These are phyloP conservation scores for Sclerotinia minor DNA, from an alignment of 2,329 filamentous ascomycete genomes.

Conservation along the genomic window DNA sequence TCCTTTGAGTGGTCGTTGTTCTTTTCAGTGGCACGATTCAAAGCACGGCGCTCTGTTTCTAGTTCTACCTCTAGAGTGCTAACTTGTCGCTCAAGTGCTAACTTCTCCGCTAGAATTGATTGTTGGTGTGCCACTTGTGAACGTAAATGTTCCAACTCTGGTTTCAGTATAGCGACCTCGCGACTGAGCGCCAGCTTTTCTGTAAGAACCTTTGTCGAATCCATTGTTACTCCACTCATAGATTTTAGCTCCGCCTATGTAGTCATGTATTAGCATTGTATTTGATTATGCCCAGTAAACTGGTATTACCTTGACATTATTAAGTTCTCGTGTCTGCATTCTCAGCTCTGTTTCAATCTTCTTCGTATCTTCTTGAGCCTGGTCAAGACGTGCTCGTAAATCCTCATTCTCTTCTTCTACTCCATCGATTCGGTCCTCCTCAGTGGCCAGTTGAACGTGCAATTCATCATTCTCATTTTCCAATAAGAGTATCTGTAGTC, in stretches of 20 bases:
- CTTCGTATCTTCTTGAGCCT: slow-evolving; percentile 45
- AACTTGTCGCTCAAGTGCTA: slow-evolving; percentile 75
- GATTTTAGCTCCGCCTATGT: slow-evolving; percentile 68
- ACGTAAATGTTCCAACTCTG: slow-evolving; percentile 62
- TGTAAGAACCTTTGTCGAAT: slow-evolving; percentile 68
- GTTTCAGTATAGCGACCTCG: slow-evolving; percentile 58
- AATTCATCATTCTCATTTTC: slow-evolving; percentile 72
- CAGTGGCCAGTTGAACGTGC: slow-evolving; percentile 60
- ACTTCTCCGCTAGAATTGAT: slow-evolving; percentile 72
- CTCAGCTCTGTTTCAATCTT: slow-evolving; percentile 47
- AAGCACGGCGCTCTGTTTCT: slow-evolving; percentile 74
- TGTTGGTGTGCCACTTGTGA: slow-evolving; percentile 62
- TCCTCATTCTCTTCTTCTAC: slow-evolving; percentile 53
- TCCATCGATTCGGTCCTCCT: slow-evolving; percentile 59
- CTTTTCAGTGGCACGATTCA: slow-evolving; percentile 55
- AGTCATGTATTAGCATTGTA: slow-evolving; percentile 12
- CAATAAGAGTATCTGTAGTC: slow-evolving; percentile 69
- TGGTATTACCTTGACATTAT: slow-evolving; percentile 53
- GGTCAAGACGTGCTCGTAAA: slow-evolving; percentile 49
- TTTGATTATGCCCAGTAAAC: neutral
- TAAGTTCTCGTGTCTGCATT: slow-evolving; percentile 53
- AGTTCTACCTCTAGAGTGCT: slow-evolving; percentile 76
- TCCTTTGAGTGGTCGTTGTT: slow-evolving; percentile 46
- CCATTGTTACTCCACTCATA: slow-evolving; percentile 64
- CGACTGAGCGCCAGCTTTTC: slow-evolving; percentile 63